Percentiles rank a stretch among this genome's conserved stretches.
These are phyloP conservation scores for Cenchrus americanus DNA, from an alignment of 176 grass and related monocot species.

Conservation along the genomic window DNA sequence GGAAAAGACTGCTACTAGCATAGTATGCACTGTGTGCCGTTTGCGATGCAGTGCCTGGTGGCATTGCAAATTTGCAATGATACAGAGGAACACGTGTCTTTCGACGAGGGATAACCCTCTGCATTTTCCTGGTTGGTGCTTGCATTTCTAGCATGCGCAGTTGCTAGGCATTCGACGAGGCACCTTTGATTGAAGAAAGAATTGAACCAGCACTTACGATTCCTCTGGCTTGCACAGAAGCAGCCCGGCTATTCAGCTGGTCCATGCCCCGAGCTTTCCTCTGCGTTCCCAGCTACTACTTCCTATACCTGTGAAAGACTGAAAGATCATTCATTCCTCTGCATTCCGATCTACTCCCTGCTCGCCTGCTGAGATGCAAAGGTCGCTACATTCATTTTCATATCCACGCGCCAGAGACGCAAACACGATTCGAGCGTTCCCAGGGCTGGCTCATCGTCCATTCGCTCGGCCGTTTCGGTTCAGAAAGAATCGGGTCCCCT, in stretches of 20 bases:
- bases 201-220: background rate
- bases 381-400: background rate
- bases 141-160: background rate
- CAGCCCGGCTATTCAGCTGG: background rate
- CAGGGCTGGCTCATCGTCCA: background rate
- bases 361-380: background rate
- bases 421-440: background rate
- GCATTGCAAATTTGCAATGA: too few relatives aligned
- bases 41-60: background rate
- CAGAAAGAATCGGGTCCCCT: conserved; percentile 21
- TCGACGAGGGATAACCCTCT: background rate
- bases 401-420: background rate
- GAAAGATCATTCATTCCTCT: conserved; percentile 17
- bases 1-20: background rate
- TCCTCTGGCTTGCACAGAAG: background rate
- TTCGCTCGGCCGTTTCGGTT: conserved; percentile 9
- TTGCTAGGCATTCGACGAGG: background rate
- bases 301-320: background rate
- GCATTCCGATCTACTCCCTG: background rate
- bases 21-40: background rate
- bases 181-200: background rate
- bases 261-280: background rate
- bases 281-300: background rate
- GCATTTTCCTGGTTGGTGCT: background rate
- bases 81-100: background rate